Base-by-base conservation (phyloP, 2,329 filamentous ascomycete genomes). In the Neonectria ditissima region DNA sequence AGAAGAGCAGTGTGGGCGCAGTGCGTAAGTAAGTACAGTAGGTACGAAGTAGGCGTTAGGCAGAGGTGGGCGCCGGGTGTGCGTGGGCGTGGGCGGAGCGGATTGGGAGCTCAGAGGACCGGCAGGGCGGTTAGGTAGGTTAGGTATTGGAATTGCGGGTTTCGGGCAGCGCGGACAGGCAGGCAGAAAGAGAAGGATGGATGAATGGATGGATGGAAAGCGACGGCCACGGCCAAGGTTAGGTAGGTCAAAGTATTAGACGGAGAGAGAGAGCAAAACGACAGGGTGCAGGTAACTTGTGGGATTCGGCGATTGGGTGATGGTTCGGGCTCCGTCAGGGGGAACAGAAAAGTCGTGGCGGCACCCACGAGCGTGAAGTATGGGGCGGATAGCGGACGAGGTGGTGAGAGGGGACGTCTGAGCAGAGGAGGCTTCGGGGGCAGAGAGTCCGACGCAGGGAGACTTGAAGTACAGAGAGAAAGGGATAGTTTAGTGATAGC, bases 221-320 rank as follows among this genome's bases (percentile, higher is more conserved):
- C 20, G 39, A 45, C 55, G 55, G 58, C 47, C 34, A 48, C 52
- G 59, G 59, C 54, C 47, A 60, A 55, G 59, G 54, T 53, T 51
- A 44, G 55, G 52, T 14, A 47, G 7, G 44, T 16, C 14, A 48
- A n/a, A 20, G 44, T 16, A 47, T 10, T 14, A 4, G 1, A 37
- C 6, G 24, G 4, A 6, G 24, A 37, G 34, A 13, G 3, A 20
- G 37, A 41, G n/a, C 37, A 41, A 18, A 41, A 20, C 9, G 37
- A 41, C 37, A 20, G 37, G 30, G 7, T 13, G 9, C 11, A 13
- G 30, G 30, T 13, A n/a, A n/a, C n/a, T 32, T 50, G 37, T 57
- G 62, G 56, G 55, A 65, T 50, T 68, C 62, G 67, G 60, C 62
- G 61, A 70, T 66, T 69, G 67, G 68, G 69, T 67, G 53, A 64